phyloP scores from a whole-genome alignment of 2,329 filamentous ascomycete species.

The Trichoderma lentiforme region DNA sequence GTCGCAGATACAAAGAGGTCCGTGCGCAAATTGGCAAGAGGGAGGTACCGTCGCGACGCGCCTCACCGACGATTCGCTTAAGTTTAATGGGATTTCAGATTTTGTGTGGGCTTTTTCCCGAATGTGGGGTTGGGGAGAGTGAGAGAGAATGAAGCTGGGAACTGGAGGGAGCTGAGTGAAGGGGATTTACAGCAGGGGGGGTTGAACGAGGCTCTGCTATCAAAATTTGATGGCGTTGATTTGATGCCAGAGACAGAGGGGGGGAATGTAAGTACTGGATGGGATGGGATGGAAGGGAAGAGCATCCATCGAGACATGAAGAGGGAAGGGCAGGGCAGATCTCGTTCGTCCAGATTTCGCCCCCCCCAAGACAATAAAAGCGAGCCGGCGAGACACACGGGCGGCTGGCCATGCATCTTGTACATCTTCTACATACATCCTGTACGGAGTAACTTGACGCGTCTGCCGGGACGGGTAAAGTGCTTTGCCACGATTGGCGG shows the following conservation, averaged over 20 bases:
- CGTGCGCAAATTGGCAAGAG: neutral
- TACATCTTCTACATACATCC: neutral
- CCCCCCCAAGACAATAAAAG: neutral
- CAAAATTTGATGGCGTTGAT: neutral
- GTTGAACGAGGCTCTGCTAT: neutral
- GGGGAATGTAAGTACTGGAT: no score
- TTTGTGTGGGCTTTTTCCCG: neutral
- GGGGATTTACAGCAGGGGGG: constrained; percentile 4
- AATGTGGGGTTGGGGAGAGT: neutral
- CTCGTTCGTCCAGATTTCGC: neutral
- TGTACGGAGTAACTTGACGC: neutral
- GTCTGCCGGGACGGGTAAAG: neutral
- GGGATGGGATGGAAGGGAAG: neutral
- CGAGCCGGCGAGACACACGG: neutral
- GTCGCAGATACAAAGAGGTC: neutral
- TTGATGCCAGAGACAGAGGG: neutral
- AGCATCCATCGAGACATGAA: neutral
- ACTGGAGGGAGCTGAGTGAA: constrained; percentile 5
- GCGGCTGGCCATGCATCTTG: neutral
- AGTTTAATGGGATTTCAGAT: neutral
- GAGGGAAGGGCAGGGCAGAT: neutral
- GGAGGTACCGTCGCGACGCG: constrained; percentile 1
- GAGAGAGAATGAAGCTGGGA: neutral
- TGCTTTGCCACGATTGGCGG: constrained; percentile 2
- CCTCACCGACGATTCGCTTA: neutral